Percentiles rank a stretch among this genome's conserved stretches.
Conservation (phyloP, 768 basidiomycete genomes). For the Nidularia pulvinata region DNA sequence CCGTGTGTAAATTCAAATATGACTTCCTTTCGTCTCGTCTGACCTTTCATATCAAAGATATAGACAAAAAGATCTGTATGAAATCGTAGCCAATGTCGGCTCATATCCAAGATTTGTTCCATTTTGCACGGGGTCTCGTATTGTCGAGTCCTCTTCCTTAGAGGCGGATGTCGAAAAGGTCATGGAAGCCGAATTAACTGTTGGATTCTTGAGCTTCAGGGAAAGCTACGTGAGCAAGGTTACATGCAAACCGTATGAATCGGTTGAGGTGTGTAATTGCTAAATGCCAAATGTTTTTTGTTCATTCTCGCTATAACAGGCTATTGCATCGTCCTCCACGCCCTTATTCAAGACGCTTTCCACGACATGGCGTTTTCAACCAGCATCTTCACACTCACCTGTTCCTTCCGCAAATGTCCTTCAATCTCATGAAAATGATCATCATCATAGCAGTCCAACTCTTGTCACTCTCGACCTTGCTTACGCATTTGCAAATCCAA, state of each 20-base stretch:
- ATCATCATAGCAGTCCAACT: constrained; percentile 48
- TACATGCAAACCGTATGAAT: constrained; percentile 74
- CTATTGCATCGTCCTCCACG: constrained; percentile 68
- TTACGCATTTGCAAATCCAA: constrained; percentile 86
- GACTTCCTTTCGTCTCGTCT: too few species aligned
- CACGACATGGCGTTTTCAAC: constrained; percentile 76
- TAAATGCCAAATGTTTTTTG: neutral
- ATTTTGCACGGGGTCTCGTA: constrained; percentile 76
- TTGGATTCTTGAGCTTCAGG: constrained; percentile 85
- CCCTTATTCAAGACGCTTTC: constrained; percentile 72
- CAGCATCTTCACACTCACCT: constrained; percentile 42
- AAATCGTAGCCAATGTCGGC: constrained; percentile 83
- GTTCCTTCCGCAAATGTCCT: constrained; percentile 19
- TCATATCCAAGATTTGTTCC: constrained; percentile 90
- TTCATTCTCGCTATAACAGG: constrained; percentile 37
- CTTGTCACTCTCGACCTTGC: constrained; percentile 82
- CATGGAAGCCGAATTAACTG: constrained; percentile 85
- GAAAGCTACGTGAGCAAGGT: constrained; percentile 91
- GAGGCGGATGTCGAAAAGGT: constrained; percentile 26
- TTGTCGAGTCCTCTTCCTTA: constrained; percentile 40
- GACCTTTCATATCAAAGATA: constrained; percentile 49
- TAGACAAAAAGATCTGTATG: constrained; percentile 74
- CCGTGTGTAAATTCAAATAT: constrained; percentile 56
- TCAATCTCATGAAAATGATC: neutral
- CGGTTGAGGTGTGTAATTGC: constrained; percentile 65